A percentile compares a stretch with the other conserved stretches of the same genome.
phyloP scores from a whole-genome alignment of 1,284 basidiomycete species.

The Ceraceosorus guamensis region DNA sequence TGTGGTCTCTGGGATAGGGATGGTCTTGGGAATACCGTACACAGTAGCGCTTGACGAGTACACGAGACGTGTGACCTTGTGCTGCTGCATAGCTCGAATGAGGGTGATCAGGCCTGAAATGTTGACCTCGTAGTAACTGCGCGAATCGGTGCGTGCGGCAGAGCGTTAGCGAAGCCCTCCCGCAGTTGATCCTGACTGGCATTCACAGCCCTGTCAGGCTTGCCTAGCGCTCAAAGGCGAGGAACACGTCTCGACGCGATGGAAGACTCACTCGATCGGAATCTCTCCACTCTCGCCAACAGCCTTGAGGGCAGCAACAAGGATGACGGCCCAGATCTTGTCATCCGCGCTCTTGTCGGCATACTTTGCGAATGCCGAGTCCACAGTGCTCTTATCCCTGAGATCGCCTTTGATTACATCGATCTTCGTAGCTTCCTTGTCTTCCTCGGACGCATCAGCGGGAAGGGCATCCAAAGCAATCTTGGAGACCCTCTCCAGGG shows the following conservation, averaged over 20 bases:
- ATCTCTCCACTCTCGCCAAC: constrained; percentile 96
- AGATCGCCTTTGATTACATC: constrained; percentile 53
- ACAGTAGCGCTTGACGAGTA: constrained; percentile 99
- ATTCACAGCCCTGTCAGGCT: too few relatives aligned
- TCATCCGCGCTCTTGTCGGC: constrained; percentile 16
- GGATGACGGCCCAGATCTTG: constrained; percentile 85
- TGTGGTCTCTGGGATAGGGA: constrained; percentile 91
- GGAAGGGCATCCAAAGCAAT: constrained; percentile 67
- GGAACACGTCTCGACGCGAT: too few relatives aligned
- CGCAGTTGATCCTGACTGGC: too few relatives aligned
- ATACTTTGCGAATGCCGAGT: constrained; percentile 35
- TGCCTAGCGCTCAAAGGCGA: constrained; percentile 60
- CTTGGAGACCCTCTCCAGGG: constrained; percentile 66
- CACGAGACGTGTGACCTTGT: constrained; percentile 75
- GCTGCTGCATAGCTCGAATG: constrained; percentile 63
- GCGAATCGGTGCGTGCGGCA: not conserved
- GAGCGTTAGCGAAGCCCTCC: too few relatives aligned
- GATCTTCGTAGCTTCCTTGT: constrained; percentile 69
- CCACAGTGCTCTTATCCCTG: constrained; percentile 31
- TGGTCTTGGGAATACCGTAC: constrained; percentile 83
- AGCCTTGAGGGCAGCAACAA: constrained; percentile 94
- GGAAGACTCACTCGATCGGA: constrained; percentile 76
- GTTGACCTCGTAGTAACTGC: constrained; percentile 47
- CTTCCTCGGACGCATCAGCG: constrained; percentile 56
- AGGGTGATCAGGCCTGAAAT: constrained; percentile 42